Evolutionary conservation across 140 eudicot genomes (phyloP).

Genomic region (Cichorium intybus): DNA sequence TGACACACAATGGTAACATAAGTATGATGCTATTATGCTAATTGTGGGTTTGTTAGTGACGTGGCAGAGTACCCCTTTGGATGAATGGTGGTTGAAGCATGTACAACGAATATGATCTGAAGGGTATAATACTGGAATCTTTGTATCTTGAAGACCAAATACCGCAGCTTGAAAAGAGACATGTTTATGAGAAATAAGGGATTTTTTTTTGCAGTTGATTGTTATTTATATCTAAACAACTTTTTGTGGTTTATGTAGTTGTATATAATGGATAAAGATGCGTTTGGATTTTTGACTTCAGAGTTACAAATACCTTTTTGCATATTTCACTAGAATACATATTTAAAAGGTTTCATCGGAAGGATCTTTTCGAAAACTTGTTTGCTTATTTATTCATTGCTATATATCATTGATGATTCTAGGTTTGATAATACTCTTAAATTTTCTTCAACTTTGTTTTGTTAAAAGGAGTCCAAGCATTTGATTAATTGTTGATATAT

Average conservation of each 20-base stretch:
- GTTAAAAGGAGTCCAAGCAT: no score
- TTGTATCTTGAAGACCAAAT: not conserved
- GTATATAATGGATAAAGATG: not conserved
- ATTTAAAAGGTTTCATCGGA: not conserved
- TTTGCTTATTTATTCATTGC: not conserved
- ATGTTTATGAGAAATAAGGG: slow-evolving; percentile 22
- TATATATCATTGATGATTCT: no score
- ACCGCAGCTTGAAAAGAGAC: slow-evolving; percentile 11
- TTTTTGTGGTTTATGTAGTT: not conserved
- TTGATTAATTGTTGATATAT: no score
- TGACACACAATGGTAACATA: no score
- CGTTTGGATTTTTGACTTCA: no score
- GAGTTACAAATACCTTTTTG: no score
- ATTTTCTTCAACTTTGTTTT: no score
- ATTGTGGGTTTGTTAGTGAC: slow-evolving; percentile 14
- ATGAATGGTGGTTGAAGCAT: slow-evolving; percentile 5
- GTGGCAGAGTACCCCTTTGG: slow-evolving; percentile 7
- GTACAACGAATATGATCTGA: slow-evolving; percentile 14
- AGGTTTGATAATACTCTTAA: no score
- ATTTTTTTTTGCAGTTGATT: not conserved
- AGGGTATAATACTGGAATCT: slow-evolving; percentile 9
- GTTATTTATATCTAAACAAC: not conserved
- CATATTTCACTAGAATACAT: not conserved
- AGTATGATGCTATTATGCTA: no score
- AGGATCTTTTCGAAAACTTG: not conserved